Percentiles rank a stretch among this genome's conserved stretches.
phyloP scores from a whole-genome alignment of 768 basidiomycete genomes.

The Rhodocollybia butyracea region DNA sequence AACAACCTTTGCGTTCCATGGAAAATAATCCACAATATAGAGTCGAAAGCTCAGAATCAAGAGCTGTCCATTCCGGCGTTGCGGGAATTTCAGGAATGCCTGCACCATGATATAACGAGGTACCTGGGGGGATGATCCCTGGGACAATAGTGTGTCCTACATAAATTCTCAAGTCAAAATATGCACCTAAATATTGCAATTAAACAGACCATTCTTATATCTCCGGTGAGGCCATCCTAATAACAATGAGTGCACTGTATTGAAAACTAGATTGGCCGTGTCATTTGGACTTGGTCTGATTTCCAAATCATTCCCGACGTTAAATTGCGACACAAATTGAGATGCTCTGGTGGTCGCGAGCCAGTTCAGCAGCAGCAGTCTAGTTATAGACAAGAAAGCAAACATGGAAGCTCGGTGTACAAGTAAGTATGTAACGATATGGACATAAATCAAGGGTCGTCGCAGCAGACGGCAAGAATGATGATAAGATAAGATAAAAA shows the following conservation, averaged over 20 bases:
- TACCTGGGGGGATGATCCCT: slow-evolving; percentile 30
- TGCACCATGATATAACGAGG: slow-evolving; percentile 31
- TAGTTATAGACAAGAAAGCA: neutral
- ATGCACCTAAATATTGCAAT: neutral
- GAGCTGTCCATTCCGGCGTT: slow-evolving; percentile 28
- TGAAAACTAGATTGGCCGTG: slow-evolving; percentile 3
- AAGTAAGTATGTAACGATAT: no score
- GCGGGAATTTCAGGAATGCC: slow-evolving; percentile 18
- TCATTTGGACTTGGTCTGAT: neutral
- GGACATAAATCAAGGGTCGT: no score
- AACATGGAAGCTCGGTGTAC: neutral
- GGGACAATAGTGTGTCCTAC: slow-evolving; percentile 29
- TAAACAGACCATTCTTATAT: neutral
- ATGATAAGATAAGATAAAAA: neutral
- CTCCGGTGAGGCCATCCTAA: neutral
- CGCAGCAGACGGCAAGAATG: no score
- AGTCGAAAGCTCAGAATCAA: slow-evolving; percentile 31
- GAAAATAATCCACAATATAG: slow-evolving; percentile 18
- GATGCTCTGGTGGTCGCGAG: neutral
- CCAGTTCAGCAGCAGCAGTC: neutral
- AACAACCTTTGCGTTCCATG: slow-evolving; percentile 15
- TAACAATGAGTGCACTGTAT: slow-evolving; percentile 2
- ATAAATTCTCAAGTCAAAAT: neutral
- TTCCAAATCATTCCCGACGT: neutral
- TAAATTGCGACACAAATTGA: neutral